Base-by-base conservation (phyloP, 495 filamentous ascomycete species). In the Penicillium coprophilum region DNA sequence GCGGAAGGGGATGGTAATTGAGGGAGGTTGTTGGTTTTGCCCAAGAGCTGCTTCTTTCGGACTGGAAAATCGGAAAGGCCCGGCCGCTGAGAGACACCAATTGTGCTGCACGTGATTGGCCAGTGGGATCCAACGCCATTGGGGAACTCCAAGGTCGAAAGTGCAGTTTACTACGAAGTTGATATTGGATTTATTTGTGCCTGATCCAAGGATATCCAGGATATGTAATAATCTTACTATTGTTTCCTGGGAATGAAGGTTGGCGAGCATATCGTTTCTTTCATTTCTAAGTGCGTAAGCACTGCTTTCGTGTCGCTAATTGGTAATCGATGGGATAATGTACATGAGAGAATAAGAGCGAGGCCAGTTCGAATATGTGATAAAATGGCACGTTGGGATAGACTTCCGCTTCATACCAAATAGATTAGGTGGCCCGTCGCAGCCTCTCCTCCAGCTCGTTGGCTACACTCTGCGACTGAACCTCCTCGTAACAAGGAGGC, bases 401-500 rank as follows among this genome's bases (percentile, higher is more conserved):
- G 19, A 36, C n/a, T 39, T 11, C 20, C 12, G 47, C 3, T 30
- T 36, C 17, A 43, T 27, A 40, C n/a, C 27, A 24, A 12, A 46
- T 10, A 40, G 3, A 40, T 67, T 50, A 74, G 44, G 66, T 73
- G 50, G 64, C 62, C 23, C 68, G 65, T 27, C 76, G 75, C 55
- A 79, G 55, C 51, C 68, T 62, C 52, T 71, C 75, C 61, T 87
- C 85, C 21, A 86, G 59, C 47, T 82, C 83, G 23, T 82, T 69
- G 28, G 75, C 84, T n/a, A 96, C 78, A 57, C 87, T 90, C 57
- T 88, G 84, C 53, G 84, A 80, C 71, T 96, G 94, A 28, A 87
- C 89, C 66, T 96, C 91, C 65, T 97, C 89, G 69, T 98, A 98
- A 34, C 89, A 90, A 32, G 94, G 94, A 30, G 94, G 94, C 15